Evolutionary conservation across 108 stramenopile species (phyloP), one percentile per base, ranked within the genome.

Genomic region (Cylindrotheca closterium): DNA sequence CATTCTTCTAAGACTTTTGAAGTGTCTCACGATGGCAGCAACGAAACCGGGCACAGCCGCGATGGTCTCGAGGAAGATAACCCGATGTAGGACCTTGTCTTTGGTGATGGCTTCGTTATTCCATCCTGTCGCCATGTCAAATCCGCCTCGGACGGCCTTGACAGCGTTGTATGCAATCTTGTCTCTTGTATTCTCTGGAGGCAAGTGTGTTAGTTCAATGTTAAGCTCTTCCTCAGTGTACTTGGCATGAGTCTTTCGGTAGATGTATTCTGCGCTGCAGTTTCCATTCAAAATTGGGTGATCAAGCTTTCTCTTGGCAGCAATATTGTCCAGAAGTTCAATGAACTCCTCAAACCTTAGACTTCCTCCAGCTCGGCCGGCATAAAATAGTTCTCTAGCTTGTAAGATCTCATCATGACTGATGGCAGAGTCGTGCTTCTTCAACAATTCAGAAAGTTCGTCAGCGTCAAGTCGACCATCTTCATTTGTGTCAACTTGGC

Each of bases 41-140:
- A 92, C 86, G 79, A 92, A 87, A 19, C 89, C 93, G 0, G 92
- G 92, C 25, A 94, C 91, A 22, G 91, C 95, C 1, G 95, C 95
- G 56, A 92, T 77, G 1, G 92, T 93, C 68, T 96, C 95, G 18
- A 96, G 77, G 57, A 74, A 94, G 67, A 96, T 90, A 28, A 82
- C 86, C 2, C 90, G 83, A 34, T 92, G 70, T 65, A 95, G 65
- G 4, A 92, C 73, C 51, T 92, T 88, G 37, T 75, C 58, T n/a
- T 63, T 53, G 10, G 82, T 89, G 24, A 86, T 78, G 15, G 56
- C 66, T 3, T 86, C 80, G 31, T 76, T 70, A 45, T 74, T 86
- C 92, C 92, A 93, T 15, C 87, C 87, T 3, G 83, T 81, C 18
- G 68, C 63, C 27, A 47, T 46, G 48, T 90, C 92, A 69, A 93